Base-by-base conservation (phyloP, 257 asterid species). In the Fraxinus excelsior region DNA sequence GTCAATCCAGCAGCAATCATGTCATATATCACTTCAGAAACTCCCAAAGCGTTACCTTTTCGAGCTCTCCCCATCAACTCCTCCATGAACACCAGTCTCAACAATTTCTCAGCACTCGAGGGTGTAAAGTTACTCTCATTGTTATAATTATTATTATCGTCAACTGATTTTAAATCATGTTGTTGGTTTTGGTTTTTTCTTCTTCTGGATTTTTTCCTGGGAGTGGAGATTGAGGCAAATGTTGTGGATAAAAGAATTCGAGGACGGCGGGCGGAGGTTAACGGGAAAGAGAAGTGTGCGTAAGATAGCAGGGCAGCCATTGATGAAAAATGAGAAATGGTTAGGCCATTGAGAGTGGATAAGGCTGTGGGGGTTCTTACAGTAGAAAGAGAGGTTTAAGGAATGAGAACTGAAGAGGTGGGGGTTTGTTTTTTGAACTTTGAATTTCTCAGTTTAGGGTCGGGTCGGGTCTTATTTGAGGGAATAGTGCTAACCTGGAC, bases 1-100 rank as follows among this genome's bases (percentile, higher is more conserved):
- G 85, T 85, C 64, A 95, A 84, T 53, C 99, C 99, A n/a, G 99
- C 98, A 28, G 99, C 98, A 84, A 92, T 83, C 99, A 95, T 95
- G 77, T 95, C 99, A 72, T 95, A 95, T 38, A 95, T 89, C 72
- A 95, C 97, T 51, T 89, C 94, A 62, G 99, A 92, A 80, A 90
- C 99, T 23, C 96, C 99, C 25, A 84, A 71, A 12, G 83, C 82
- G 82, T 88, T 91, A 34, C 90, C 96, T 31, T 81, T 85, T 21
- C 99, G 74, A 40, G 98, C 96, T 51, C 90, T 90, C 70, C 62
- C 88, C 98, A 92, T 95, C 73, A 95, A 56, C 86, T 92, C 99
- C 85, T 95, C 99, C 99, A 92, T 95, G 85, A 95, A 95, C 32
- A 91, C 97, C 29, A 95, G 88, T 74, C 99, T 83, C 78, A 95